A percentile compares a stretch with the other conserved stretches of the same genome.
Conservation (phyloP, 106 monocot species). For the Chionographis japonica region DNA sequence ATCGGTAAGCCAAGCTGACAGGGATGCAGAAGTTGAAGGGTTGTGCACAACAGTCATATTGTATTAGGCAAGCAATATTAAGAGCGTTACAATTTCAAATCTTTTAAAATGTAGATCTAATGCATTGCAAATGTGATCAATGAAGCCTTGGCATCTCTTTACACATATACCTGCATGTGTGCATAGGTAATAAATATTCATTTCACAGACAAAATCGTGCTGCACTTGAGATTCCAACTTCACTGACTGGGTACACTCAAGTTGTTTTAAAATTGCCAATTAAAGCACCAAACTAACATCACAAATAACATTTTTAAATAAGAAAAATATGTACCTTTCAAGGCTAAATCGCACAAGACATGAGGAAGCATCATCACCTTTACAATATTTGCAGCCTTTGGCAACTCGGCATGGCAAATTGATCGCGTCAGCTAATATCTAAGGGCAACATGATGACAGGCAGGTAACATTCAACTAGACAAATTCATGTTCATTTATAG, state of each 20-base stretch:
- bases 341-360: slow-evolving; percentile 82
- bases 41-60: too few species aligned
- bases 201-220: too few species aligned
- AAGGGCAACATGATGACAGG: not conserved
- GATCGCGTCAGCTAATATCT: slow-evolving; percentile 85
- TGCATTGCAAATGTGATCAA: too few species aligned
- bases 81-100: too few species aligned
- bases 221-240: too few species aligned
- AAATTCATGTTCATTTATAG: not conserved
- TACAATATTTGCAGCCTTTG: slow-evolving; percentile 91
- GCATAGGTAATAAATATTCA: too few species aligned
- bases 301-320: not conserved
- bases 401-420: slow-evolving; percentile 89
- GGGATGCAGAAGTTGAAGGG: too few species aligned
- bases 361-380: slow-evolving; percentile 68
- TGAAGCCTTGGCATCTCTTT: too few species aligned
- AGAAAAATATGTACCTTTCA: slow-evolving; percentile 49
- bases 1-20: too few species aligned
- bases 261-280: not conserved
- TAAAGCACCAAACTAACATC: not conserved
- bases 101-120: too few species aligned
- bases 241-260: not conserved
- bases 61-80: too few species aligned
- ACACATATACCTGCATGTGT: too few species aligned
- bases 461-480: not conserved